Evolutionary conservation across 176 grass and related monocot species (phyloP).

Genomic region (Canna indica): DNA sequence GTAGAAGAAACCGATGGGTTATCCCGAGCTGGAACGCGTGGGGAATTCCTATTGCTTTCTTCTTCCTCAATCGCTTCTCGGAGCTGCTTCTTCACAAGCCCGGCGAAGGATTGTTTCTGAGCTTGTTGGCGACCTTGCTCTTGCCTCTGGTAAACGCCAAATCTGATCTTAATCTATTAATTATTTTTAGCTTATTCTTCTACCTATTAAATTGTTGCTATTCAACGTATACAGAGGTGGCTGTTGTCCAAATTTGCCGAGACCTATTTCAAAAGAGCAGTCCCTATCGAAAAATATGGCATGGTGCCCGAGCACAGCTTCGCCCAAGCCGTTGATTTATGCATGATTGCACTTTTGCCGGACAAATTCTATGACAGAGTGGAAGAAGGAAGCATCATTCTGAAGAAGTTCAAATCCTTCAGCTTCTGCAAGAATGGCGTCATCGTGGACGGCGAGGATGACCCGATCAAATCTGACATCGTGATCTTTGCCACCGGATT

Average conservation of each 20-base stretch:
- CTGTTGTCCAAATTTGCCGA: constrained; percentile 46
- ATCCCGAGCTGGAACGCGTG: constrained; percentile 15
- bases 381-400: constrained; percentile 49
- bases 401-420: constrained; percentile 44
- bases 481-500: no score
- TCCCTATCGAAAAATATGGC: constrained; percentile 36
- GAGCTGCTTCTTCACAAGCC: no score
- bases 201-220: not conserved
- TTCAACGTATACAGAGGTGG: constrained; percentile 18
- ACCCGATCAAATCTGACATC: constrained; percentile 28
- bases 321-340: constrained; percentile 25
- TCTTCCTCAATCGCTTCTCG: constrained; percentile 28
- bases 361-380: constrained; percentile 42
- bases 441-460: constrained; percentile 31
- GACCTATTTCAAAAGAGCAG: constrained; percentile 40
- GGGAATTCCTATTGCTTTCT: constrained; percentile 23
- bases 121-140: constrained; percentile 19
- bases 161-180: not conserved
- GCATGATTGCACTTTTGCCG: constrained; percentile 31
- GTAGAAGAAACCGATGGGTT: constrained; percentile 38
- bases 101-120: constrained; percentile 30
- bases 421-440: constrained; percentile 44
- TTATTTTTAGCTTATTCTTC: not conserved
- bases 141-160: constrained; percentile 29
- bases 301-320: constrained; percentile 51